phyloP scores from a whole-genome alignment of 306 rosid genomes.

The Cicer yamashitae region DNA sequence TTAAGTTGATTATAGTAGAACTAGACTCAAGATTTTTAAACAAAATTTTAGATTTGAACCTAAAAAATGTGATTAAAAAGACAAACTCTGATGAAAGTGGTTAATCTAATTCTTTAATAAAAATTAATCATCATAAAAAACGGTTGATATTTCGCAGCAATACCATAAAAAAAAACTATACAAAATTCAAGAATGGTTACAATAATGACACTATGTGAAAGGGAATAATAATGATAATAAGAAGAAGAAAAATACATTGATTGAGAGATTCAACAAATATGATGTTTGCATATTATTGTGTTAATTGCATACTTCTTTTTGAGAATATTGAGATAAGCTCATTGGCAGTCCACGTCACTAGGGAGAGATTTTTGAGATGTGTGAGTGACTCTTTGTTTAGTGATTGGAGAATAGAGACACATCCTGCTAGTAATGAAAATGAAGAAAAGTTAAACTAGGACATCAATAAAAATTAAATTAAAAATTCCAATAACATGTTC shows the following conservation, averaged over 20 bases:
- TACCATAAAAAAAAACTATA: not conserved
- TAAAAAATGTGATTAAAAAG: too few species aligned
- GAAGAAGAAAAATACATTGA: not conserved
- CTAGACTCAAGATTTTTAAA: too few species aligned
- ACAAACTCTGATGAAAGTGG: too few species aligned
- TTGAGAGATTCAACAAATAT: not conserved
- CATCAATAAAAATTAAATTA: not conserved
- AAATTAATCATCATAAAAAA: too few species aligned
- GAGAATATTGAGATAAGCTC: constrained; percentile 63
- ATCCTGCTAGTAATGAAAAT: constrained; percentile 46
- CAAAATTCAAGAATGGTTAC: constrained; percentile 38
- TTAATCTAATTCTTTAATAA: too few species aligned
- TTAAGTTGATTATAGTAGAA: too few species aligned
- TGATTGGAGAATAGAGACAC: constrained; percentile 44
- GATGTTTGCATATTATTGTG: constrained; percentile 24
- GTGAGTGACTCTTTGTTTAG: constrained; percentile 54
- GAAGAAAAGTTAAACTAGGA: not conserved
- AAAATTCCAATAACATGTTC: constrained; percentile 18
- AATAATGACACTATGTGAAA: constrained; percentile 15
- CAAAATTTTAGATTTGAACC: too few species aligned
- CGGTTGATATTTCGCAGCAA: too few species aligned
- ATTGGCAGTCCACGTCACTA: constrained; percentile 85
- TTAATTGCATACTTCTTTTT: constrained; percentile 34
- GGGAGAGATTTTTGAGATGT: constrained; percentile 69
- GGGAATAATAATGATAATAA: not conserved